Evolutionary conservation across 2,329 filamentous ascomycete genomes (phyloP), one percentile per base, ranked within the genome.

Genomic region (Colletotrichum sp.): DNA sequence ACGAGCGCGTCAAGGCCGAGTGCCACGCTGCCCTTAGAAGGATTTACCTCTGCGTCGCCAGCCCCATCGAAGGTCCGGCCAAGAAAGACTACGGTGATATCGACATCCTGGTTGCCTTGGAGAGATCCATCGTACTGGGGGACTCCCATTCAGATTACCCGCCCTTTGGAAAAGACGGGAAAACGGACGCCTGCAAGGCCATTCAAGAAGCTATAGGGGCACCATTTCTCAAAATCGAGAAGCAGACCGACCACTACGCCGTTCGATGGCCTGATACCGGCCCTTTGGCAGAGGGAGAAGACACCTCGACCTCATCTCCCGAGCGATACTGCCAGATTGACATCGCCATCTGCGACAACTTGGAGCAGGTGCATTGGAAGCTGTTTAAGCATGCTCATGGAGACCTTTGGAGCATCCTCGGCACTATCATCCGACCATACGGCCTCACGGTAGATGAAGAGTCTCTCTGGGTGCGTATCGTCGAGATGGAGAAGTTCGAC

Each of bases 41-140:
- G 2, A 83, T 93, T 5, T 95, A 91, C 79, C 70, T 84, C 0
- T 85, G 85, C 9, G 91, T 94, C 6, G 89, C 87, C 1, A 88
- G 89, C 0, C 92, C 94, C 0, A 90, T 93, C 32, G 94, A 95
- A 78, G 93, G 91, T 0, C 94, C 95, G 0, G 92, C 82, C 2
- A 97, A 97, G 83, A 57, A 78, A 0, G 90, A 92, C 79, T 90
- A 92, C 80, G 95, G 95, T 24, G 95, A 97, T 78, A 85, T 98
- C 49, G 95, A 97, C 83, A 87, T 96, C 75, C 83, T 95, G 2
- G 88, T 95, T 2, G 85, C 86, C 0, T 81, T 82, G 36, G 83
- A 85, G 18, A 81, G 78, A 6, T 55, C 77, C n/a, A 13, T 30
- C n/a, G 16, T 30, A 18, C 24, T 59, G 15, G 57, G 44, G 32